Evolutionary conservation across 495 filamentous ascomycete genomes (phyloP).

Genomic region (Lasiosphaeris hirsuta): DNA sequence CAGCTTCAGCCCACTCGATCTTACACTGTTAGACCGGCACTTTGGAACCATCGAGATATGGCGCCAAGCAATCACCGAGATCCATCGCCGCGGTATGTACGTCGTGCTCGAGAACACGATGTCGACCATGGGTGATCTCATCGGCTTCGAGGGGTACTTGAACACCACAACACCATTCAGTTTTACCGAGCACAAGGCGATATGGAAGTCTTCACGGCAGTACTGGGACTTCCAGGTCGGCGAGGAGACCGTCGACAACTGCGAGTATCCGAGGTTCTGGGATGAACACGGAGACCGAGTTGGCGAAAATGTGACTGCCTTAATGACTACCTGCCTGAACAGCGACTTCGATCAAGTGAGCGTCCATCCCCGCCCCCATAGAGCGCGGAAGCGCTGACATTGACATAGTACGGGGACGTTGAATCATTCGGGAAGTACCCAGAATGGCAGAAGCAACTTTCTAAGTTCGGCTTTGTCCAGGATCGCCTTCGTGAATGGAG

Average conservation of each 20-base stretch:
- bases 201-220: slow-evolving; percentile 54
- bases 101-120: slow-evolving; percentile 69
- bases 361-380: neutral
- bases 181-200: slow-evolving; percentile 50
- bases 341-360: slow-evolving; percentile 62
- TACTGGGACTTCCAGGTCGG: slow-evolving; percentile 60
- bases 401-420: slow-evolving; percentile 55
- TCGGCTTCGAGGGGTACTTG: slow-evolving; percentile 63
- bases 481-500: slow-evolving; percentile 70
- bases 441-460: slow-evolving; percentile 62
- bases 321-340: slow-evolving; percentile 56
- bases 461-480: slow-evolving; percentile 70
- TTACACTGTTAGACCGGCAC: slow-evolving; percentile 29
- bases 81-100: slow-evolving; percentile 67
- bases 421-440: slow-evolving; percentile 67
- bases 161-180: slow-evolving; percentile 59
- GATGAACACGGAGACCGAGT: slow-evolving; percentile 46
- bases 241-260: slow-evolving; percentile 49
- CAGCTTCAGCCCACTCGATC: slow-evolving; percentile 40
- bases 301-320: slow-evolving; percentile 30
- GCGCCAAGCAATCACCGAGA: slow-evolving; percentile 59
- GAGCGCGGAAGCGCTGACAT: neutral
- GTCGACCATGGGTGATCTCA: slow-evolving; percentile 65
- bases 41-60: slow-evolving; percentile 55
- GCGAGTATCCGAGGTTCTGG: slow-evolving; percentile 65